Conservation (phyloP, 139 green algal genomes). For the Deuterostichococcus epilithicus region DNA sequence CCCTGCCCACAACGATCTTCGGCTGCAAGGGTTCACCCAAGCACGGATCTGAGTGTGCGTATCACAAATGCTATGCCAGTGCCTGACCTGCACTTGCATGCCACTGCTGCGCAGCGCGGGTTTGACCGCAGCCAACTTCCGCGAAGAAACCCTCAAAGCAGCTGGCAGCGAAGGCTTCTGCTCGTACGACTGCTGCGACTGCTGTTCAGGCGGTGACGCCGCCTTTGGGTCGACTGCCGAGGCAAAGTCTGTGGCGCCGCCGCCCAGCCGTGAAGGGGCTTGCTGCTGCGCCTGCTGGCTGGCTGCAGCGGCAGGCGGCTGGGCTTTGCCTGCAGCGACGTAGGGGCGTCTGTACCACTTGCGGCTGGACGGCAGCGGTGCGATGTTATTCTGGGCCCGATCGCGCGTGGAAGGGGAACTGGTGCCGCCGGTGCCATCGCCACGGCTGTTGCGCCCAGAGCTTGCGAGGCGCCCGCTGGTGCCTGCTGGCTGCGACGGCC, state of each 20-base stretch:
- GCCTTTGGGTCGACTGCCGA: not conserved
- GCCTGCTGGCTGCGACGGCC: not conserved
- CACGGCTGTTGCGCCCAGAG: too few relatives aligned
- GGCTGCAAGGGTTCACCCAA: too few relatives aligned
- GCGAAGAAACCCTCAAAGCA: not conserved
- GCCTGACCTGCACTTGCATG: too few relatives aligned
- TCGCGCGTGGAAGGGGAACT: too few relatives aligned
- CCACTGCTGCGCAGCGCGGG: too few relatives aligned
- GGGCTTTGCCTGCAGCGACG: not conserved
- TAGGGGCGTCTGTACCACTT: not conserved
- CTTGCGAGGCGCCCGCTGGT: not conserved
- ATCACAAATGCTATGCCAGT: too few relatives aligned
- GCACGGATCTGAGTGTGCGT: too few relatives aligned
- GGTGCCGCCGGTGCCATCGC: not conserved
- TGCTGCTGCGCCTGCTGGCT: not conserved
- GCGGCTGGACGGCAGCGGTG: not conserved
- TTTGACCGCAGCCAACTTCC: not conserved
- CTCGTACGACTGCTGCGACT: not conserved
- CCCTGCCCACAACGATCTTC: too few relatives aligned
- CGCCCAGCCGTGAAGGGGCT: too few relatives aligned
- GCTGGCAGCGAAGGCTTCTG: not conserved
- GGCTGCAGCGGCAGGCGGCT: not conserved
- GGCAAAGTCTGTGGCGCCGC: not conserved
- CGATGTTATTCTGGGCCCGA: not conserved
- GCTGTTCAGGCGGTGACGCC: not conserved